Conservation (phyloP, 1,284 basidiomycete species). For the Cryptococcus maquisensis region DNA sequence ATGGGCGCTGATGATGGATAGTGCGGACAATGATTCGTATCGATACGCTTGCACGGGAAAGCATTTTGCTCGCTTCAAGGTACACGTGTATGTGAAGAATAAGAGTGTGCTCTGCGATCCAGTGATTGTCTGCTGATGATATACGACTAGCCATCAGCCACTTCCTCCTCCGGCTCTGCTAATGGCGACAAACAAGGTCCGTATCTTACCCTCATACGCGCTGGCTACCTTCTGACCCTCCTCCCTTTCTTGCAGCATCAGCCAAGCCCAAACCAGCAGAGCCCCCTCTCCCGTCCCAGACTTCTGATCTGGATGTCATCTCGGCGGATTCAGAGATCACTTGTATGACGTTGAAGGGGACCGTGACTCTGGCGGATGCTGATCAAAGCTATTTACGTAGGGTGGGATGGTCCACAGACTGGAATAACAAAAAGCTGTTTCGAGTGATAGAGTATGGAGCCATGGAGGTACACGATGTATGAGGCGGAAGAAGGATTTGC, state of each 20-base stretch:
- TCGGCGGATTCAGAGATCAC: conserved; percentile 12
- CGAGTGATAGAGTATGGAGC: conserved; percentile 45
- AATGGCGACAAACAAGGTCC: not conserved
- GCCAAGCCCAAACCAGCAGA: conserved; percentile 4
- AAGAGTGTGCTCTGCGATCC: conserved; percentile 14
- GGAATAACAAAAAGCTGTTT: conserved; percentile 38
- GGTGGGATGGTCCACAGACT: conserved; percentile 30
- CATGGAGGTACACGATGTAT: conserved; percentile 30
- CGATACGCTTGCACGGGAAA: conserved; percentile 44
- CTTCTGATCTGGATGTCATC: not conserved
- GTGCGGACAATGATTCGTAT: conserved; percentile 42
- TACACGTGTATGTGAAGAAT: conserved; percentile 35
- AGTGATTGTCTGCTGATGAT: not conserved
- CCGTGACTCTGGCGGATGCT: not conserved
- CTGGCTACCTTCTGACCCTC: not conserved
- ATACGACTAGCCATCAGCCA: conserved; percentile 6
- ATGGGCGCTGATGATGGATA: conserved; percentile 1
- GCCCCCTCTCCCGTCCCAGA: not conserved
- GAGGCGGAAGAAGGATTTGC: too few relatives aligned
- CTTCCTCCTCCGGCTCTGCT: not conserved
- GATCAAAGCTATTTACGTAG: conserved; percentile 12
- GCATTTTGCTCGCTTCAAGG: conserved; percentile 35
- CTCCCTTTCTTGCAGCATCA: not conserved
- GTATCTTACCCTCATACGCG: not conserved
- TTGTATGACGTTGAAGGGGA: conserved; percentile 22